phyloP scores from a whole-genome alignment of 768 basidiomycete genomes.

The Hirschioporus abietinus region DNA sequence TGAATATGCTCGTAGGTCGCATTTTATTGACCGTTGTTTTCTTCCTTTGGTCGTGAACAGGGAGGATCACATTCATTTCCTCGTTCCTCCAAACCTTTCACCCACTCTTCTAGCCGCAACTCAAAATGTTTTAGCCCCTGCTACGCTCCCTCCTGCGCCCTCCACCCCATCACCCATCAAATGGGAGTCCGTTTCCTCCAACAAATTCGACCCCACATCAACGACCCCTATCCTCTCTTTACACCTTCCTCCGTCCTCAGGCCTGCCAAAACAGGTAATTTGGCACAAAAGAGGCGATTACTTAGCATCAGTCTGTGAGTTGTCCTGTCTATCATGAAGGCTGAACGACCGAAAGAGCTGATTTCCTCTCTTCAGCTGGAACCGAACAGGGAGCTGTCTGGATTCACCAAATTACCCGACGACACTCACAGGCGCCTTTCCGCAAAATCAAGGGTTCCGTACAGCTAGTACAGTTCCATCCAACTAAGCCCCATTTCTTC shows the following conservation, averaged over 20 bases:
- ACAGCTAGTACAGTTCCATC: constrained; percentile 93
- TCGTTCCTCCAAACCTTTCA: constrained; percentile 77
- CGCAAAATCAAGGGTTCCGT: constrained; percentile 89
- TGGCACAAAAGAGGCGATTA: constrained; percentile 98
- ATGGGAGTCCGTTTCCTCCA: constrained; percentile 44
- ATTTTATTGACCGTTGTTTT: neutral
- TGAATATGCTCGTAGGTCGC: neutral
- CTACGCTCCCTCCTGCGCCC: constrained; percentile 54
- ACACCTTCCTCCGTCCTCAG: constrained; percentile 58
- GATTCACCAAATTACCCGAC: constrained; percentile 91
- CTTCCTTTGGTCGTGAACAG: constrained; percentile 32
- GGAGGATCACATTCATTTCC: constrained; percentile 73
- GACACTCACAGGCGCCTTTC: constrained; percentile 97
- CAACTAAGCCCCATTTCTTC: constrained; percentile 91
- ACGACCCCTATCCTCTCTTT: constrained; percentile 52
- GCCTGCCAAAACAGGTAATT: constrained; percentile 69
- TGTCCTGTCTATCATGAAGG: neutral
- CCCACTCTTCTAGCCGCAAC: constrained; percentile 51
- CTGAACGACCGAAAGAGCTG: neutral
- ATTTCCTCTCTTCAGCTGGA: constrained; percentile 18
- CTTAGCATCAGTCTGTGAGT: constrained; percentile 89
- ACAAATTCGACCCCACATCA: constrained; percentile 26
- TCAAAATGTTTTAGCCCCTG: constrained; percentile 55
- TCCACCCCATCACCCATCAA: constrained; percentile 59
- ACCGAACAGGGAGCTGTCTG: constrained; percentile 81